Evolutionary conservation across 2,329 filamentous ascomycete genomes (phyloP), one percentile per base, ranked within the genome.

Genomic region (Neoascochyta sp.): DNA sequence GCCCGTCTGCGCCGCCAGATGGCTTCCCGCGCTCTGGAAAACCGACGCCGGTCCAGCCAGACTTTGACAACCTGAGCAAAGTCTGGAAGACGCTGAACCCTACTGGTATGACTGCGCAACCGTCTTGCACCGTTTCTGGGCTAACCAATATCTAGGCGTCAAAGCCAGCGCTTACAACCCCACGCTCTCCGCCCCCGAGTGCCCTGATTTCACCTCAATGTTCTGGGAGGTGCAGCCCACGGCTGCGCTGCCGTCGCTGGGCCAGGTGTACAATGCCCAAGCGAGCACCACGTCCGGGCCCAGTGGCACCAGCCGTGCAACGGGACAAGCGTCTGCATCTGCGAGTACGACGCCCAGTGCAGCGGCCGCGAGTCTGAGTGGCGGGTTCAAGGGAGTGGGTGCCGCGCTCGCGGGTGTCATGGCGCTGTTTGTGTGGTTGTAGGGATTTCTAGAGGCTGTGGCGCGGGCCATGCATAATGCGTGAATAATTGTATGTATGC

Each of bases 31-130:
- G 83, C 45, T 75, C 75, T 27, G 87, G 87, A 30, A 86, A 76
- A 0, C 87, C 87, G 0, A 83, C 73, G 0, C 83, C 86, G 0
- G 68, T 87, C 16, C 66, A 67, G 5, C 86, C 87, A 0, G 87
- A 94, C 57, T 94, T 90, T 58, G 58, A 69, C 47, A 92, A 92
- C 57, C 73, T 94, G 36, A 79, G 81, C 66, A 71, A 68, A 16
- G 80, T 86, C 46, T 94, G 87, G 87, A 79, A 79, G 5, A 82
- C 76, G 4, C 66, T 86, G 30, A 75, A 68, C 6, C 86, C 87
- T 0, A 77, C 77, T 0, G 83, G n/a, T n/a, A n/a, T n/a, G n/a
- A n/a, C n/a, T n/a, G n/a, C n/a, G n/a, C n/a, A n/a, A n/a, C n/a
- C n/a, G n/a, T n/a, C n/a, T n/a, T n/a, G n/a, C n/a, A n/a, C n/a